Conservation (phyloP, 257 asterid genomes). For the Solanum virginianum region DNA sequence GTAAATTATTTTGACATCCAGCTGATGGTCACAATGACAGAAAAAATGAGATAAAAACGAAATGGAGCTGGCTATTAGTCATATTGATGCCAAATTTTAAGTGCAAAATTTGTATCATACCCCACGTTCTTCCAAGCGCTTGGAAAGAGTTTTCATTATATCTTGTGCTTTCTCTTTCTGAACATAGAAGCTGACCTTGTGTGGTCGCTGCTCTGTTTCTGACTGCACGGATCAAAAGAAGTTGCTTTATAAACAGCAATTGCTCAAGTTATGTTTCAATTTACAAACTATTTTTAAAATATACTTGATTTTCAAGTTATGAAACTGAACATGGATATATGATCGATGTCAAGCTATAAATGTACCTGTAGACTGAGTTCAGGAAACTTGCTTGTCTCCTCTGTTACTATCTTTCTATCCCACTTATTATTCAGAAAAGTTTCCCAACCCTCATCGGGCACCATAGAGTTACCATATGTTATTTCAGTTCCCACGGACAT, state of each 20-base stretch:
- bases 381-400: conserved; percentile 64
- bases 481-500: conserved; percentile 98
- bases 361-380: conserved; percentile 86
- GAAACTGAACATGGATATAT: neutral
- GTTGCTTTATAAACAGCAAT: conserved; percentile 2
- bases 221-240: conserved; percentile 44
- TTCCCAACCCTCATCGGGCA: conserved; percentile 93
- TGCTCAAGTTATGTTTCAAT: neutral
- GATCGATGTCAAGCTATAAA: neutral
- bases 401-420: conserved; percentile 67
- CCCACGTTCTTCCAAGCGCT: conserved; percentile 54
- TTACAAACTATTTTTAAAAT: neutral
- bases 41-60: neutral
- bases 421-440: conserved; percentile 72
- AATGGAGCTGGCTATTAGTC: neutral
- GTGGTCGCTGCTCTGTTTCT: conserved; percentile 97
- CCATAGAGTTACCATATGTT: conserved; percentile 92
- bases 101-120: conserved; percentile 33
- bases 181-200: conserved; percentile 79
- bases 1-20: conserved; percentile 91
- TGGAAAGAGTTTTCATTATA: conserved; percentile 45
- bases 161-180: conserved; percentile 70
- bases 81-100: neutral
- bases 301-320: neutral
- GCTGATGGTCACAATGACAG: conserved; percentile 34